Conservation (phyloP, 805 yeast genomes). For the Candida caryicola region DNA sequence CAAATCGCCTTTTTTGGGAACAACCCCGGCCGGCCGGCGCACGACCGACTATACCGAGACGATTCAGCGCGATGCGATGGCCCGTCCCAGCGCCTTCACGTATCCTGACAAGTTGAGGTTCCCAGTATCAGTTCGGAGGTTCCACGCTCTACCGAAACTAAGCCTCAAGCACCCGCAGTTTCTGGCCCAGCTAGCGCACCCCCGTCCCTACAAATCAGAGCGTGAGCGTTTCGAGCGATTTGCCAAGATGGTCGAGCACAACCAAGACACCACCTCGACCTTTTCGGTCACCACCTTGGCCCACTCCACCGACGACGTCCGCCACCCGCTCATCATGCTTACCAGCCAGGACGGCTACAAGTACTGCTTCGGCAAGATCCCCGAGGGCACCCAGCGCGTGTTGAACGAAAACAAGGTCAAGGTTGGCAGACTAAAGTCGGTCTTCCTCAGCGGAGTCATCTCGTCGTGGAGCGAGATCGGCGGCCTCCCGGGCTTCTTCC, state of each 20-base stretch:
- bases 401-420: conserved; percentile 59
- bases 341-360: conserved; percentile 48
- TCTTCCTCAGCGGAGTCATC: conserved; percentile 77
- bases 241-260: conserved; percentile 11
- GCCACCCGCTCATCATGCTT: conserved; percentile 55
- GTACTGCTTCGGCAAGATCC: conserved; percentile 72
- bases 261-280: conserved; percentile 13
- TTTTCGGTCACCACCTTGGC: conserved; percentile 12
- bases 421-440: conserved; percentile 55
- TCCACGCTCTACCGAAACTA: not conserved
- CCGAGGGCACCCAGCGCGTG: conserved; percentile 85
- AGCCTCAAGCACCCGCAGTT: not conserved
- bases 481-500: conserved; percentile 88
- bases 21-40: not conserved
- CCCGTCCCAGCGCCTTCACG: not conserved
- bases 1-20: no score
- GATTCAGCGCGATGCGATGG: not conserved
- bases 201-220: conserved; percentile 11
- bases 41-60: not conserved
- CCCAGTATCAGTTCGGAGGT: not conserved
- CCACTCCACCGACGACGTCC: conserved; percentile 54
- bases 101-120: conserved; percentile 2
- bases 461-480: conserved; percentile 71
- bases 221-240: conserved; percentile 7
- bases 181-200: conserved; percentile 9